phyloP scores from a whole-genome alignment of 177 flowering plant species.

The Vitis hybrid region DNA sequence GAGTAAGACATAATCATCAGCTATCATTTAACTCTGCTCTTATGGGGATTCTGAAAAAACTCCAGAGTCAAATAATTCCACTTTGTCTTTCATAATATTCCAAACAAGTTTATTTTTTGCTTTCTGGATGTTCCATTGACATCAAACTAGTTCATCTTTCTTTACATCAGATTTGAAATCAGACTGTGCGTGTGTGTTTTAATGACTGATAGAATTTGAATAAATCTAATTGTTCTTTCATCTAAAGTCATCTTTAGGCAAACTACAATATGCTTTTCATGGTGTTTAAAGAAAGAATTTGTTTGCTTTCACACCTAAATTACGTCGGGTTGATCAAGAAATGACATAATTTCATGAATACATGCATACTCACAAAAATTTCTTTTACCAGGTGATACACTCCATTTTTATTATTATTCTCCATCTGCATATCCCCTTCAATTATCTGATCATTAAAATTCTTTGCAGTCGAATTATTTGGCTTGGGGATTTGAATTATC shows the following conservation, averaged over 20 bases:
- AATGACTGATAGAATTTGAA: background rate
- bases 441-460: conserved; percentile 2
- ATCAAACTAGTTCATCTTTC: too few relatives aligned
- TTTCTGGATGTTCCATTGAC: too few relatives aligned
- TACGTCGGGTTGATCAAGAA: background rate
- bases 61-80: background rate
- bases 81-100: too few relatives aligned
- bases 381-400: too few relatives aligned
- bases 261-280: too few relatives aligned
- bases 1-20: conserved; percentile 55
- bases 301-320: background rate
- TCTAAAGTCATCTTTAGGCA: too few relatives aligned
- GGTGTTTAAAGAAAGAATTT: too few relatives aligned
- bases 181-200: background rate
- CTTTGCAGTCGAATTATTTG: conserved; percentile 74
- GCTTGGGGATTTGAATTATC: conserved; percentile 95
- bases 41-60: background rate
- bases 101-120: too few relatives aligned
- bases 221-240: background rate
- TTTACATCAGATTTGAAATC: too few relatives aligned
- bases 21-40: background rate
- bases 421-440: background rate
- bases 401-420: background rate
- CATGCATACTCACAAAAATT: background rate
- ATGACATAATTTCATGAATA: background rate